Percentiles rank a stretch among this genome's conserved stretches.
phyloP scores from a whole-genome alignment of 2,329 filamentous ascomycete genomes.

The Lasiodiplodia theobromae region DNA sequence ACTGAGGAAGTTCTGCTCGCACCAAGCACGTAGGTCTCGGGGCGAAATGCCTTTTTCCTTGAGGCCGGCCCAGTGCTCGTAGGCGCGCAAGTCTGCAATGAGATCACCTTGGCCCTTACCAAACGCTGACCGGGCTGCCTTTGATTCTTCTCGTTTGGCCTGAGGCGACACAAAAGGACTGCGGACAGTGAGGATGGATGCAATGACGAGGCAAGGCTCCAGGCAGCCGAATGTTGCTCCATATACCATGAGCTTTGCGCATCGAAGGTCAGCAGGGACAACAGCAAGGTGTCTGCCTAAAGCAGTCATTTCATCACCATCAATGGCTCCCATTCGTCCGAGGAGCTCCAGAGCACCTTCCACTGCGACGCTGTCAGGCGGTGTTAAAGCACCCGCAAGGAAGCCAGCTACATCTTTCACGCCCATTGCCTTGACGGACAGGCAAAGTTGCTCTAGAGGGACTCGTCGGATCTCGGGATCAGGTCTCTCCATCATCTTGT shows the following conservation, averaged over 20 bases:
- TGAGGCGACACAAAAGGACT: constrained; percentile 86
- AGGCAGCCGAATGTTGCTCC: constrained; percentile 93
- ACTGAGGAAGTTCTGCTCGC: constrained; percentile 84
- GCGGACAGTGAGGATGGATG: constrained; percentile 87
- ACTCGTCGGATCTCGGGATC: constrained; percentile 94
- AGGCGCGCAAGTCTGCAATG: constrained; percentile 84
- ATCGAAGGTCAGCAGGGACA: constrained; percentile 91
- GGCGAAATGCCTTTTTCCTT: constrained; percentile 62
- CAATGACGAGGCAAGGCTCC: constrained; percentile 85
- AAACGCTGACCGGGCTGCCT: constrained; percentile 77
- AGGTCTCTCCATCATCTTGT: constrained; percentile 84
- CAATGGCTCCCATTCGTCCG: constrained; percentile 84
- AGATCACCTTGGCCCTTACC: constrained; percentile 79
- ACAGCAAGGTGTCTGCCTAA: constrained; percentile 92
- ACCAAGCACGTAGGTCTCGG: constrained; percentile 75
- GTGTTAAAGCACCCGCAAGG: constrained; percentile 84
- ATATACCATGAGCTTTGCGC: constrained; percentile 94
- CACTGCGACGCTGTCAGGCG: constrained; percentile 83
- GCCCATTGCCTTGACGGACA: constrained; percentile 95
- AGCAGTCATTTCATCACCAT: constrained; percentile 85
- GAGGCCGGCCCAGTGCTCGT: constrained; percentile 80
- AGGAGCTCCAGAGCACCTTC: constrained; percentile 83
- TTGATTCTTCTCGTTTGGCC: constrained; percentile 82
- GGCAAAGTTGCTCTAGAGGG: constrained; percentile 89
- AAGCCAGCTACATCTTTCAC: constrained; percentile 82